Percentiles rank a stretch among this genome's conserved stretches.
phyloP scores from a whole-genome alignment of 2,329 filamentous ascomycete genomes.

The Davidsoniella neocaledoniae region DNA sequence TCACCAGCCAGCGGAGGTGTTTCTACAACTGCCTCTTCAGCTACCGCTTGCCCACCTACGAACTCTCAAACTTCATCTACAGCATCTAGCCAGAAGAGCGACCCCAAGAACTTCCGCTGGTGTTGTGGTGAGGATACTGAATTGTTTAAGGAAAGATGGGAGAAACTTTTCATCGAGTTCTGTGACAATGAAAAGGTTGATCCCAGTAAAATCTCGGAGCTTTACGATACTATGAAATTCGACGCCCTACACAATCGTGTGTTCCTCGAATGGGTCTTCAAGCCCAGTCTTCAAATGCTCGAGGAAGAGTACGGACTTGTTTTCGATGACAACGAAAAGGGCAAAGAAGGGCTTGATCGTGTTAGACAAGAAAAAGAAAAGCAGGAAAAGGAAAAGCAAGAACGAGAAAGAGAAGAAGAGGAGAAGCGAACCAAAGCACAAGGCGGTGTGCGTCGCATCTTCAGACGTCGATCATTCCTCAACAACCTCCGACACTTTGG shows the following conservation, averaged over 20 bases:
- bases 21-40: neutral
- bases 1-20: too few species aligned
- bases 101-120: constrained; percentile 42
- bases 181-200: constrained; percentile 95
- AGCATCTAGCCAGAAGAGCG: constrained; percentile 4
- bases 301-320: constrained; percentile 46
- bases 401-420: constrained; percentile 24
- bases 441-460: constrained; percentile 30
- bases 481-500: constrained; percentile 31
- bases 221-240: constrained; percentile 99
- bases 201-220: constrained; percentile 93
- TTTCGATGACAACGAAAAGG: constrained; percentile 15
- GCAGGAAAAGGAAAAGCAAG: constrained; percentile 19
- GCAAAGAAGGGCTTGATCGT: constrained; percentile 18
- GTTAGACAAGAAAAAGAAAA: constrained; percentile 20
- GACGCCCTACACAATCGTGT: constrained; percentile 92
- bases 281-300: constrained; percentile 62
- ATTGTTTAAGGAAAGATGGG: constrained; percentile 91
- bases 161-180: constrained; percentile 94
- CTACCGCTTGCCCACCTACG: constrained; percentile 18
- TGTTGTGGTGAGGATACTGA: constrained; percentile 92
- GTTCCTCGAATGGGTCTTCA: constrained; percentile 96
- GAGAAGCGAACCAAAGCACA: constrained; percentile 18
- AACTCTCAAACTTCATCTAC: neutral
- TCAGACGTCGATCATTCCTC: constrained; percentile 44